Conservation (phyloP, 176 grass and related monocot genomes). For the Urochloa ruziziensis region DNA sequence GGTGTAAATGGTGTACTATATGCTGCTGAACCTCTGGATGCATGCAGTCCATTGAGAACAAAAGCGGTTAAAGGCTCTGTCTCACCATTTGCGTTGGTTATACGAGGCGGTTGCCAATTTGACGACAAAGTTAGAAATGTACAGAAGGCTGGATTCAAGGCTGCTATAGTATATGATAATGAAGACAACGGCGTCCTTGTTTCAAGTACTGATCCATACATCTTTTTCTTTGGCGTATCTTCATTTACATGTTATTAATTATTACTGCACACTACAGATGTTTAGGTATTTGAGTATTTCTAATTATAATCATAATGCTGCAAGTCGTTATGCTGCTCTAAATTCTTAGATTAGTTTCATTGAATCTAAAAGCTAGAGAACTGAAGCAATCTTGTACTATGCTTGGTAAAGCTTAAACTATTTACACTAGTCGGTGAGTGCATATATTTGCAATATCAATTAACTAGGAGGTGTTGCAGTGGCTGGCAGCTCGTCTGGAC, state of each 20-base stretch:
- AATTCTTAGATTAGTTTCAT: background rate
- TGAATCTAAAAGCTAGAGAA: background rate
- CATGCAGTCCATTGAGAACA: conserved; percentile 61
- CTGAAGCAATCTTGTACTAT: background rate
- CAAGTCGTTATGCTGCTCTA: background rate
- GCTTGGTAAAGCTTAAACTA: background rate
- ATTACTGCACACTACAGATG: background rate
- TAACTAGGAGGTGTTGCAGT: conserved; percentile 61
- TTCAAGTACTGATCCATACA: conserved; percentile 64
- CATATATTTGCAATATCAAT: conserved; percentile 5
- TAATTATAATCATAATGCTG: conserved; percentile 15
- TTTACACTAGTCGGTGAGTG: background rate
- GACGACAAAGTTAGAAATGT: conserved; percentile 80
- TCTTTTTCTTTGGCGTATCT: background rate
- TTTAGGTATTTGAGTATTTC: background rate
- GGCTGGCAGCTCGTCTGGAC: conserved; percentile 68
- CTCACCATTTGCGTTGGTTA: conserved; percentile 72
- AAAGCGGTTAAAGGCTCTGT: conserved; percentile 28
- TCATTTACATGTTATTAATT: background rate
- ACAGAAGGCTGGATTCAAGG: conserved; percentile 75
- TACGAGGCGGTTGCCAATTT: conserved; percentile 83
- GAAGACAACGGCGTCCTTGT: conserved; percentile 50
- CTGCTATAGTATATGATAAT: conserved; percentile 77
- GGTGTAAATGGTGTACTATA: conserved; percentile 63
- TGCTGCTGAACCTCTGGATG: conserved; percentile 64